phyloP scores from a whole-genome alignment of 2,329 filamentous ascomycete species.

The Arthrobotrys megalospora region DNA sequence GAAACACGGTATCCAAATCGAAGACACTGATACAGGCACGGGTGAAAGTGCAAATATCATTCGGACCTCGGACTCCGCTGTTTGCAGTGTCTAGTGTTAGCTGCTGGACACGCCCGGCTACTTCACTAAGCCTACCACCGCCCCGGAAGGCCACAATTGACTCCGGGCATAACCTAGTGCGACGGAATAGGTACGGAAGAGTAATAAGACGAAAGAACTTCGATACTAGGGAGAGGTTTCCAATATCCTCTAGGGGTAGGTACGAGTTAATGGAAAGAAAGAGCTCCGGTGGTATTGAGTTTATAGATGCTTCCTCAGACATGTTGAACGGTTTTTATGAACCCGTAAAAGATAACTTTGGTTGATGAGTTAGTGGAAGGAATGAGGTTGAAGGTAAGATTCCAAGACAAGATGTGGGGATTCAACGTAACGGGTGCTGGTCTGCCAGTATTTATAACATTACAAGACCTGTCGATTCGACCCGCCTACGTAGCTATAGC shows the following conservation, averaged over 20 bases:
- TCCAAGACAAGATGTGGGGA: too few species aligned
- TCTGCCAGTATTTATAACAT: too few species aligned
- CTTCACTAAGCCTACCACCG: conserved; percentile 1
- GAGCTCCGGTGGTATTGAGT: conserved; percentile 29
- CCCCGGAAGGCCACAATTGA: conserved; percentile 31
- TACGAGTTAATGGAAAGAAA: conserved; percentile 30
- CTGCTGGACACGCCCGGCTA: not conserved
- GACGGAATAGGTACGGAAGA: conserved; percentile 21
- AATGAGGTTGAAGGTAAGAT: too few species aligned
- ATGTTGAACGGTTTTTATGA: not conserved
- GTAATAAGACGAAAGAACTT: conserved; percentile 24
- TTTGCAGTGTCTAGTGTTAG: not conserved
- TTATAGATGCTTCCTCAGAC: not conserved
- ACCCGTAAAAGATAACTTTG: not conserved
- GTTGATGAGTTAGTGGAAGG: too few species aligned
- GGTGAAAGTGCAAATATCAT: not conserved
- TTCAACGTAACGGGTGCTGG: too few species aligned
- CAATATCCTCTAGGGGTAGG: conserved; percentile 8
- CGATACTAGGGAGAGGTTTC: conserved; percentile 25
- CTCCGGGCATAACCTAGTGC: conserved; percentile 3
- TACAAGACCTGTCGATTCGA: too few species aligned
- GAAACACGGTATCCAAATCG: not conserved
- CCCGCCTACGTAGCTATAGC: too few species aligned
- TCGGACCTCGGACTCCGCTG: not conserved
- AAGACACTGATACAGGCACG: not conserved